Conservation (phyloP, 169 alveolate species). For the Toxoplasma gondii region DNA sequence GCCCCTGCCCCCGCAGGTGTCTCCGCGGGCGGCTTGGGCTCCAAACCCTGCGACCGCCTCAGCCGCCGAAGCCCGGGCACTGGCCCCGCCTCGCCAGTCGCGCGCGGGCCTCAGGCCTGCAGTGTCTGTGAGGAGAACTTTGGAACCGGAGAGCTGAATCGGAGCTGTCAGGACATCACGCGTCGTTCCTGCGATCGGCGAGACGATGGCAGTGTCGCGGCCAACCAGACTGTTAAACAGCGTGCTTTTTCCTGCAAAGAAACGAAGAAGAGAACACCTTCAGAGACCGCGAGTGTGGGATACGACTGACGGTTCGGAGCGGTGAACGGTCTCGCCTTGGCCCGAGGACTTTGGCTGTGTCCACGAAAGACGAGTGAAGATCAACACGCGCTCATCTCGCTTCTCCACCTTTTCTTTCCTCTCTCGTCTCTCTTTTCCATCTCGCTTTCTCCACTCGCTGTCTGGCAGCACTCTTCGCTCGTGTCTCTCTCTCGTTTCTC, state of each 20-base stretch:
- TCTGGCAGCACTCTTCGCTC: too few relatives aligned
- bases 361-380: not conserved
- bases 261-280: not conserved
- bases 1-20: not conserved
- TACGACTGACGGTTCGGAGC: too few relatives aligned
- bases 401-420: too few relatives aligned
- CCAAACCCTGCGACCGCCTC: not conserved
- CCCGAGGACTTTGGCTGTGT: not conserved
- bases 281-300: not conserved
- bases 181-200: slow-evolving; percentile 36
- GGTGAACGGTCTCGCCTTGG: too few relatives aligned
- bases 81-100: not conserved
- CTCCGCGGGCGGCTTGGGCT: not conserved
- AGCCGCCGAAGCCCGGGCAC: not conserved
- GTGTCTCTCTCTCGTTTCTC: too few relatives aligned
- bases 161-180: slow-evolving; percentile 20
- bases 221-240: slow-evolving; percentile 38
- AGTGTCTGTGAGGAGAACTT: not conserved
- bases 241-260: slow-evolving; percentile 45
- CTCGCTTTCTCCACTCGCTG: too few relatives aligned
- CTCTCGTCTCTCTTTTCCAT: too few relatives aligned
- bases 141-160: not conserved
- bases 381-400: not conserved
- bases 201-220: slow-evolving; percentile 50
- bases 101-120: slow-evolving; percentile 29